Evolutionary conservation across 2,329 filamentous ascomycete species (phyloP), one percentile per base, ranked within the genome.

Genomic region (Penicillium vulpinum): DNA sequence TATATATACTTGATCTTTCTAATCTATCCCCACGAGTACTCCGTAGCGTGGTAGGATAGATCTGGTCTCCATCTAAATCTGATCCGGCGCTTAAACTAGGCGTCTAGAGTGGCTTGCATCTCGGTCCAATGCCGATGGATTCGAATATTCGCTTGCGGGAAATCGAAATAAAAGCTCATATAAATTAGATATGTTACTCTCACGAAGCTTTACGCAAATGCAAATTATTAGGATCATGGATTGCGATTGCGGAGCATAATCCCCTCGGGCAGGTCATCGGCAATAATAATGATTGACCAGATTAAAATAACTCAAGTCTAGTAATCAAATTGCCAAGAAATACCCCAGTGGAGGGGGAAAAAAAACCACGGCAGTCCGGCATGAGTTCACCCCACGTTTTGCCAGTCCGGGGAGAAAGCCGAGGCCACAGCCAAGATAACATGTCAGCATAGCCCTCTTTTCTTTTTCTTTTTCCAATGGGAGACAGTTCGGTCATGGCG

Each of bases 371-470:
- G 40, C 40, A 52, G 29, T 36, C 22, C 39, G 49, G 49, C 49
- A 52, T 38, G 15, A 24, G 29, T 39, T 31, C 33, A 50, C 53
- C 47, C 53, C 47, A 56, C 53, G 40, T 51, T 56, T 51, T 35
- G 15, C 21, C 5, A 36, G 31, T 56, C 33, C 31, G 47, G 47
- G 40, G 43, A 47, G 26, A 38, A 55, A 35, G 38, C 52, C 52
- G 52, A 55, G 24, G 43, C 43, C 43, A 33, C 28, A n/a, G n/a
- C n/a, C n/a, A n/a, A n/a, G n/a, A n/a, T n/a, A n/a, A n/a, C n/a
- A n/a, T n/a, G n/a, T n/a, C n/a, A n/a, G n/a, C n/a, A n/a, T n/a
- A n/a, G n/a, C n/a, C n/a, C n/a, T n/a, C n/a, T n/a, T n/a, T n/a
- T n/a, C n/a, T n/a, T n/a, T n/a, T n/a, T n/a, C n/a, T n/a, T n/a